Conservation (phyloP, 1,284 basidiomycete genomes). For the Rhodotorula sp. region DNA sequence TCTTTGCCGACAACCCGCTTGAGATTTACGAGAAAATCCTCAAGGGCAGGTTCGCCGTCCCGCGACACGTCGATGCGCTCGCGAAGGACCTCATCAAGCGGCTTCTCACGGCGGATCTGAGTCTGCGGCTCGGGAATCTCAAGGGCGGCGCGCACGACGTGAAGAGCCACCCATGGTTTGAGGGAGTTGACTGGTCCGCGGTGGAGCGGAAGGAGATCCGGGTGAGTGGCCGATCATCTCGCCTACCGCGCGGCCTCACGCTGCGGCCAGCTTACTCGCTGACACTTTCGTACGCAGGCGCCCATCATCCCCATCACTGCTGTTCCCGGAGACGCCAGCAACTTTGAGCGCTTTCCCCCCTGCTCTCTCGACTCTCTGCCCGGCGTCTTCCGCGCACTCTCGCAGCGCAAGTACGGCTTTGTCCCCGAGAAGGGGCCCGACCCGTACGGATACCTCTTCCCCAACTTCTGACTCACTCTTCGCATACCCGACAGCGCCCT, state of each 20-base stretch:
- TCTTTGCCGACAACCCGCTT: conserved; percentile 45
- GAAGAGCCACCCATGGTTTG: conserved; percentile 46
- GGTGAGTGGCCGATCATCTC: conserved; percentile 11
- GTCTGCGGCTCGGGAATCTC: conserved; percentile 46
- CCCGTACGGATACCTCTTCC: conserved; percentile 37
- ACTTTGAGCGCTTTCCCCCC: conserved; percentile 46
- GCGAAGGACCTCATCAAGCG: conserved; percentile 43
- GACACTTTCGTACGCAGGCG: conserved; percentile 20
- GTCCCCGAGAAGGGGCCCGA: conserved; percentile 24
- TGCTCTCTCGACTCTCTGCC: conserved; percentile 41
- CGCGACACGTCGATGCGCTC: conserved; percentile 40
- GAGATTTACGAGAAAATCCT: conserved; percentile 47
- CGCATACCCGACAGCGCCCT: not conserved
- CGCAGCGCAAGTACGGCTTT: conserved; percentile 26
- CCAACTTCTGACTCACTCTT: conserved; percentile 16
- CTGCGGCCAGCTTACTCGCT: not conserved
- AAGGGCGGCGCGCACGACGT: conserved; percentile 43
- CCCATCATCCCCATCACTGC: conserved; percentile 44
- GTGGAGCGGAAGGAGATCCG: conserved; percentile 41
- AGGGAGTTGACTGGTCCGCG: conserved; percentile 45
- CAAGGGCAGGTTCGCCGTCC: conserved; percentile 41
- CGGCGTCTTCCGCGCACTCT: conserved; percentile 38
- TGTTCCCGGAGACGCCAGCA: conserved; percentile 42
- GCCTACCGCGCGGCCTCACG: not conserved
- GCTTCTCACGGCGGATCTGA: conserved; percentile 43